Evolutionary conservation across 768 basidiomycete genomes (phyloP).

Genomic region (Hypsizygus marmoreus): DNA sequence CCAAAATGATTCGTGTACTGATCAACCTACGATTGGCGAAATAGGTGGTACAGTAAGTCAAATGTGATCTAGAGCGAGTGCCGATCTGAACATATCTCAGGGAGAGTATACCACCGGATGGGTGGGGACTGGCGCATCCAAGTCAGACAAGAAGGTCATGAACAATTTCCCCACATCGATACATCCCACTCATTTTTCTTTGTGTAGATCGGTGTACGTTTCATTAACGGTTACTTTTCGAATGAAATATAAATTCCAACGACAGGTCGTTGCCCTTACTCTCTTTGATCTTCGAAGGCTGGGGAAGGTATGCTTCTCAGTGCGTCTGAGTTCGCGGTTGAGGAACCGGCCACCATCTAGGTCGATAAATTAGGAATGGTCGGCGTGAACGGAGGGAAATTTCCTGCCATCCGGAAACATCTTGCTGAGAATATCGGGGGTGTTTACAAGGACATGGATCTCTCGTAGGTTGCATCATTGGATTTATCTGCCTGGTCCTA

Average conservation of each 20-base stretch:
- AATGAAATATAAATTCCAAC: slow-evolving; percentile 10
- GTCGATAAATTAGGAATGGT: slow-evolving; percentile 82
- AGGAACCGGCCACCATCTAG: slow-evolving; percentile 29
- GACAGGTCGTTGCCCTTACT: slow-evolving; percentile 84
- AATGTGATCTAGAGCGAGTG: slow-evolving; percentile 3
- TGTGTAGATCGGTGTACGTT: slow-evolving; percentile 68
- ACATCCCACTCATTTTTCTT: slow-evolving; percentile 5
- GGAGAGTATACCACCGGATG: slow-evolving; percentile 96
- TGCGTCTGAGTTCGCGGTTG: neutral
- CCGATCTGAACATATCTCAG: slow-evolving; percentile 28
- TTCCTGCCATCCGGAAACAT: slow-evolving; percentile 82
- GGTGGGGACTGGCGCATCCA: slow-evolving; percentile 89
- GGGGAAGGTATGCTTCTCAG: slow-evolving; percentile 66
- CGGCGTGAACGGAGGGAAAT: slow-evolving; percentile 86
- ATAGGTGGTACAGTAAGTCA: slow-evolving; percentile 41
- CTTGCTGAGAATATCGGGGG: slow-evolving; percentile 79
- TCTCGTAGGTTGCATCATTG: slow-evolving; percentile 51
- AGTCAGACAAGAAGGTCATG: slow-evolving; percentile 91
- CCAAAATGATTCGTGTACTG: slow-evolving; percentile 1
- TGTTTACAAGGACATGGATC: slow-evolving; percentile 87
- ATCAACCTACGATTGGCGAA: slow-evolving; percentile 7
- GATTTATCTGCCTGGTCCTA: slow-evolving; percentile 1
- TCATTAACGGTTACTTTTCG: slow-evolving; percentile 1
- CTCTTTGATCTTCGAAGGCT: slow-evolving; percentile 86
- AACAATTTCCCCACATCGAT: neutral